Evolutionary conservation across 2,329 filamentous ascomycete species (phyloP), one percentile per base, ranked within the genome.

Genomic region (Talaromyces sp.): DNA sequence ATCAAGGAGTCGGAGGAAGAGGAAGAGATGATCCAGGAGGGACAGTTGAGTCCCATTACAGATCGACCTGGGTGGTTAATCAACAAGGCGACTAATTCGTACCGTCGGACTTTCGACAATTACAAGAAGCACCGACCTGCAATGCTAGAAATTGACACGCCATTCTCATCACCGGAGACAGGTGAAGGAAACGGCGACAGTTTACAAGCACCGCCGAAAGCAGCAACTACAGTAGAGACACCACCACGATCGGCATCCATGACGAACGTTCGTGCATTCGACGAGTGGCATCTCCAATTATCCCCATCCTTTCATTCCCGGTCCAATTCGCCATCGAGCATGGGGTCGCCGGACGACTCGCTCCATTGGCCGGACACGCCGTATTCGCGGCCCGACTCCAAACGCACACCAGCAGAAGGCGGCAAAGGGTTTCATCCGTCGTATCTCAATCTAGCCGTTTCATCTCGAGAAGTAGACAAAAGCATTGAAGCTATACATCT

Each of bases 321-420:
- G 19, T 74, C 74, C 16, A 72, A 75, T 64, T 78, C 73, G 5
- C 70, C 68, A 31, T 73, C 75, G 11, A 73, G 72, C 62, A 68
- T 73, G 22, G 73, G 72, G 47, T 68, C 70, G 16, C 56, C 70
- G 31, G 65, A 68, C 47, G 72, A 73, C 60, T 72, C 72, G 19
- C 58, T 62, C 9, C 73, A 72, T 41, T 74, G 72, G 33, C 76
- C 76, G 3, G 73, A 74, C 48, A 77, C 77, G 11, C 75, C 76
- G 2, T 67, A 69, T 33, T 77, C 76, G 27, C 75, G 76, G 9
- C 75, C 76, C 11, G 70, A 67, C 41, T 79, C 77, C 16, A 78
- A 79, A 63, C 59, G 72, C 70, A 27, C 74, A 71, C 14, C 37
- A 10, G 68, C 73, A 60, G 72, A 74, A 54, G 72, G 70, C 66